Evolutionary conservation across 257 asterid genomes (phyloP), one percentile per base, ranked within the genome.

Genomic region (Gardenia jasminoides): DNA sequence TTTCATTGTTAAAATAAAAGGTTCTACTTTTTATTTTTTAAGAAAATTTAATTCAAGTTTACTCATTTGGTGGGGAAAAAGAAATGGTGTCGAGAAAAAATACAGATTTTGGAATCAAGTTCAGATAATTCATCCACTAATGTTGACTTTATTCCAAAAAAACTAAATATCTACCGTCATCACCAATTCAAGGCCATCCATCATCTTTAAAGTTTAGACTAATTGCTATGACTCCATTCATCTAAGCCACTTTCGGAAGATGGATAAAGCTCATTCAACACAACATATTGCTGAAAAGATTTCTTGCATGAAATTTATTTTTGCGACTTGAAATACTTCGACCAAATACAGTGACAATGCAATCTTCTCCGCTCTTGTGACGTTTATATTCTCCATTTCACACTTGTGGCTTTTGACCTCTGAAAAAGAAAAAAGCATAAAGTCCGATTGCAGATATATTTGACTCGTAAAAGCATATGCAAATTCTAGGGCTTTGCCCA

Each of bases 351-450:
- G 16, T 11, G 43, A 28, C 3, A 46, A 26, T 36, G 20, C 33
- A 48, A 19, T 16, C 0, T 22, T 4, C 22, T 50, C 46, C 9
- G 1, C 43, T n/a, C 20, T 58, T 31, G 15, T 24, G 5, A 59
- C 1, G 58, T 44, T 44, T 24, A 54, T 73, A 84, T 84, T 77
- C 82, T 39, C 61, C 33, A 2, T 58, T 36, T 62, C 10, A 33
- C 39, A 22, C 28, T 20, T 17, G 79, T 77, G 71, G 76, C 46
- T 75, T 74, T 74, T 77, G 82, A 79, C 83, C 76, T 82, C 75
- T 74, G 43, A 61, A 30, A 78, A 81, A 80, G 41, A 30, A 39
- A 39, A 58, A 30, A 65, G 48, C 19, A 68, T 15, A 77, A 44
- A 67, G 54, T 74, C 77, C 33, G 22, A 30, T n/a, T n/a, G 44